Conservation (phyloP, 2,329 filamentous ascomycete species). For the Fusarium domesticum region DNA sequence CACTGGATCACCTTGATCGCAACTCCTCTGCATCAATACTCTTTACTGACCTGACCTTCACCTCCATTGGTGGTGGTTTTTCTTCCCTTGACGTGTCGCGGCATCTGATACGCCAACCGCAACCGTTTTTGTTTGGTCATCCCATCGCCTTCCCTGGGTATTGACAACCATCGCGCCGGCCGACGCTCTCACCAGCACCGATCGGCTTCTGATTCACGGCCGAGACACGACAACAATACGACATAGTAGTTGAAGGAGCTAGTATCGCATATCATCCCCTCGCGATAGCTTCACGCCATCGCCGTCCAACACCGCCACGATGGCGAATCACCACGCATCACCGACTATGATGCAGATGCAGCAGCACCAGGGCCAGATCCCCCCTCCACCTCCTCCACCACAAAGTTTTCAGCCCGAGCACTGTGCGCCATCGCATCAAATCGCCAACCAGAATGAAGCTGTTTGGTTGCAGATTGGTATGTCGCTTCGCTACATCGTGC, state of each 20-base stretch:
- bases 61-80: conserved; percentile 17
- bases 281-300: conserved; percentile 16
- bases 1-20: conserved; percentile 10
- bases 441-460: conserved; percentile 76
- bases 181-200: conserved; percentile 3
- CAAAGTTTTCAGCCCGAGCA: conserved; percentile 52
- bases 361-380: conserved; percentile 59
- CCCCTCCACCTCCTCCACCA: conserved; percentile 47
- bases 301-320: conserved; percentile 36
- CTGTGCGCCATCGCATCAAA: conserved; percentile 68
- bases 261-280: conserved; percentile 15
- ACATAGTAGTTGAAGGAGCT: conserved; percentile 7
- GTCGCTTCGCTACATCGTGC: conserved; percentile 32
- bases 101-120: conserved; percentile 11
- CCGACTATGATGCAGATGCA: conserved; percentile 72
- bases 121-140: conserved; percentile 12
- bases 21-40: conserved; percentile 11
- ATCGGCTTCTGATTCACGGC: conserved; percentile 17
- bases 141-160: conserved; percentile 8
- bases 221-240: conserved; percentile 2
- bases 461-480: conserved; percentile 93
- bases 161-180: conserved; percentile 14
- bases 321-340: conserved; percentile 79
- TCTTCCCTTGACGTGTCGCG: conserved; percentile 6
- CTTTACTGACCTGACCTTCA: conserved; percentile 4